phyloP scores from a whole-genome alignment of 2,329 filamentous ascomycete species.

The Claviceps digitariae region DNA sequence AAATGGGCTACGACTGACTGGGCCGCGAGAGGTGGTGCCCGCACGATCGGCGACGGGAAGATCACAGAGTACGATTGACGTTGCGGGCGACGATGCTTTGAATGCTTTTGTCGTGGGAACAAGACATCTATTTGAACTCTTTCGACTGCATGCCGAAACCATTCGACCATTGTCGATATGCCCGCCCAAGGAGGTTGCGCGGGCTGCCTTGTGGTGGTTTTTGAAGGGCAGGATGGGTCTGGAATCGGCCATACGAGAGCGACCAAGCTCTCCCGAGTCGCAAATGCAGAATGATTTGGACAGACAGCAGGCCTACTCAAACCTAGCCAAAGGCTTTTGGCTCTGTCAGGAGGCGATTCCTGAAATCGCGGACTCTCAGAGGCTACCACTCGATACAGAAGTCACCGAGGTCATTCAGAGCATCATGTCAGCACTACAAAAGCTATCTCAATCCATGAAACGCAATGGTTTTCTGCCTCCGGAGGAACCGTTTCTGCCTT shows the following conservation, averaged over 20 bases:
- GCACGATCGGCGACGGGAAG: slow-evolving; percentile 22
- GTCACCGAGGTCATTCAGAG: slow-evolving; percentile 39
- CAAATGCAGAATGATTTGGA: slow-evolving; percentile 40
- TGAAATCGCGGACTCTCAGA: slow-evolving; percentile 31
- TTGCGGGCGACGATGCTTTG: slow-evolving; percentile 51
- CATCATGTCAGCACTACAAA: slow-evolving; percentile 52
- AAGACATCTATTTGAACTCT: slow-evolving; percentile 60
- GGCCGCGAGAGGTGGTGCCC: slow-evolving; percentile 13
- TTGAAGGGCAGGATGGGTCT: slow-evolving; percentile 64
- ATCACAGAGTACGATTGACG: slow-evolving; percentile 27
- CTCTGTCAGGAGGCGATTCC: slow-evolving; percentile 45
- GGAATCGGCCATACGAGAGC: slow-evolving; percentile 56
- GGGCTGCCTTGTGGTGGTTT: slow-evolving; percentile 81
- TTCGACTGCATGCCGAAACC: slow-evolving; percentile 64
- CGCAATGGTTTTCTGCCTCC: slow-evolving; percentile 67
- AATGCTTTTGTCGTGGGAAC: slow-evolving; percentile 57
- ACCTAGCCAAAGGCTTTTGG: slow-evolving; percentile 79
- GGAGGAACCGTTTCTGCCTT: slow-evolving; percentile 54
- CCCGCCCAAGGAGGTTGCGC: slow-evolving; percentile 52
- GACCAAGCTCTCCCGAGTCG: slow-evolving; percentile 35
- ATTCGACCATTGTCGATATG: slow-evolving; percentile 51
- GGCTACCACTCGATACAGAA: slow-evolving; percentile 29
- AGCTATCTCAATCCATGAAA: slow-evolving; percentile 71
- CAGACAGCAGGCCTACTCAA: slow-evolving; percentile 67
- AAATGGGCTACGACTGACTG: slow-evolving; percentile 8